phyloP scores from a whole-genome alignment of 176 grass and related monocot genomes.

The Cocos nucifera region DNA sequence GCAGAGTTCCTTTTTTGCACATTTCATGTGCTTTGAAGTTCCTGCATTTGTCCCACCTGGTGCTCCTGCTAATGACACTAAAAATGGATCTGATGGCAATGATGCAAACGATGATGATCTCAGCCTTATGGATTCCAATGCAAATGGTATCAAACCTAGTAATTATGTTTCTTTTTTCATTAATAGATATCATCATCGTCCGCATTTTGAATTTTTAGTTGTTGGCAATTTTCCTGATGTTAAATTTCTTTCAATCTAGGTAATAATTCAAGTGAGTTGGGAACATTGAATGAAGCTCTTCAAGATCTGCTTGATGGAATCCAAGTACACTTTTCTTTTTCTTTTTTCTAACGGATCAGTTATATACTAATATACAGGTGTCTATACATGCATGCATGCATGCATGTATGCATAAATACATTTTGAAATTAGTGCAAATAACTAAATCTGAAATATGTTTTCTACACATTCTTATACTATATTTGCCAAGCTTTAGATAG shows the following conservation, averaged over 20 bases:
- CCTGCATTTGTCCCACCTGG: conserved; percentile 55
- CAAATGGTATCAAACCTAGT: conserved; percentile 72
- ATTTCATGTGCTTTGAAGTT: conserved; percentile 99
- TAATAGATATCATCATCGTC: too few relatives aligned
- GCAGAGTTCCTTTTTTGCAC: conserved; percentile 99
- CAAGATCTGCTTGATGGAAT: conserved; percentile 98
- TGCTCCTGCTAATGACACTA: conserved; percentile 39
- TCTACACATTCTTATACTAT: too few relatives aligned
- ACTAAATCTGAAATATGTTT: too few relatives aligned
- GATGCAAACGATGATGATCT: conserved; percentile 60
- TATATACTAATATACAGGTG: too few relatives aligned
- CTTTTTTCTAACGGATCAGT: neutral
- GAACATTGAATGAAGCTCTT: conserved; percentile 78
- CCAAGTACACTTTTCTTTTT: conserved; percentile 47
- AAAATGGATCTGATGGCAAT: conserved; percentile 37
- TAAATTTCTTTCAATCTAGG: conserved; percentile 32
- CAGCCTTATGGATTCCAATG: conserved; percentile 74
- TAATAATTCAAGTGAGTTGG: conserved; percentile 53
- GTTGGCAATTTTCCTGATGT: neutral
- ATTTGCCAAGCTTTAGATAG: too few relatives aligned
- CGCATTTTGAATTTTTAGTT: too few relatives aligned
- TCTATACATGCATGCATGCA: too few relatives aligned
- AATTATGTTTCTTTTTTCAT: conserved; percentile 6
- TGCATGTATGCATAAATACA: too few relatives aligned
- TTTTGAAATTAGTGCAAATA: too few relatives aligned